Evolutionary conservation across 257 asterid genomes (phyloP).

Genomic region (Mitragyna speciosa): DNA sequence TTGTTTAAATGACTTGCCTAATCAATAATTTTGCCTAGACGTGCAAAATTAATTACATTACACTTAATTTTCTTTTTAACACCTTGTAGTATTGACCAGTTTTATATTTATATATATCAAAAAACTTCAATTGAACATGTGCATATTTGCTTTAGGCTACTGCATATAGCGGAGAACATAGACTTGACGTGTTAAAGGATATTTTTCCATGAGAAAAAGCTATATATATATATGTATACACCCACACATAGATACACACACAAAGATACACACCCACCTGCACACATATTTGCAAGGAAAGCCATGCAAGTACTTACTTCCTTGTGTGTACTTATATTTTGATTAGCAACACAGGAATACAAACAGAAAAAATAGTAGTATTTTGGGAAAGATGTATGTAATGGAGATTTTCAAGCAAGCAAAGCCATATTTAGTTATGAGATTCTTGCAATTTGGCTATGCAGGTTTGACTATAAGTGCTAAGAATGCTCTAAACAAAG

Average conservation of each 20-base stretch:
- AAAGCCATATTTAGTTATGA: constrained; percentile 50
- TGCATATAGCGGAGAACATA: not conserved
- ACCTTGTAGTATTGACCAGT: no score
- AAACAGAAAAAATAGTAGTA: no score
- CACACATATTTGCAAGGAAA: not conserved
- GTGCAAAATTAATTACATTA: no score
- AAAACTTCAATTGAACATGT: no score
- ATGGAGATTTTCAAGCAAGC: constrained; percentile 24
- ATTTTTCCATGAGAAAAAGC: not conserved
- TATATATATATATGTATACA: no score
- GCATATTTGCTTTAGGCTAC: not conserved
- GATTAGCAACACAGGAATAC: not conserved
- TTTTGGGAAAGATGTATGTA: not conserved
- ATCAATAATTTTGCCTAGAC: not conserved
- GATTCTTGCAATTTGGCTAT: constrained; percentile 44
- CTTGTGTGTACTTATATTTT: no score
- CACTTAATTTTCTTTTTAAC: no score
- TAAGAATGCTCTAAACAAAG: constrained; percentile 55
- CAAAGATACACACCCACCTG: no score
- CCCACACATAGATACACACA: no score
- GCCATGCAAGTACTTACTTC: no score
- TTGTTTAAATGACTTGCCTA: not conserved
- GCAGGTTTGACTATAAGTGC: constrained; percentile 54
- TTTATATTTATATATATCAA: no score
- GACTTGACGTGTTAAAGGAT: constrained; percentile 7